Evolutionary conservation across 441 rosid species (phyloP), one percentile per base, ranked within the genome.

Genomic region (Eruca vesicaria): DNA sequence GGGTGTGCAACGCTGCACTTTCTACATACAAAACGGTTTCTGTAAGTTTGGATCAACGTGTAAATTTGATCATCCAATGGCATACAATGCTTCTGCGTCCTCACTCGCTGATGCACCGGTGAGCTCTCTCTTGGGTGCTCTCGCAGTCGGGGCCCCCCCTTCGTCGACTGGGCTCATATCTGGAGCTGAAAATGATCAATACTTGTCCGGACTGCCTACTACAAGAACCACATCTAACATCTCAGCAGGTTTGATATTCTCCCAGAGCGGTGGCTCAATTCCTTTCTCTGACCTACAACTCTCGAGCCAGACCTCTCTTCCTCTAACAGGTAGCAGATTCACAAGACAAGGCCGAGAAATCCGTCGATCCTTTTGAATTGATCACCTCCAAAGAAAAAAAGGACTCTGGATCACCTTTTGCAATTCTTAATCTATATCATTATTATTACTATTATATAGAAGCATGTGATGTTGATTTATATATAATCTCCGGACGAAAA

Each of bases 41-140:
- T 94, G 96, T 83, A 91, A 90, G 85, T 91, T 87, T 80, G 98
- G 98, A 62, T 75, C 90, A 48, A 88, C 88, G 20, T 91, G 96
- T 89, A 93, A 86, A 82, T 93, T 88, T 72, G 92, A 91, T 83
- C 97, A 90, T 82, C 93, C 94, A 19, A 41, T 87, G 69, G 92
- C 84, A 80, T 90, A 87, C 80, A 88, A 87, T 74, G 89, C 97
- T 19, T 93, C 93, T 2, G 86, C 89, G 0, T 93, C 97, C 9
- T 91, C 98, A 61, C 92, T 93, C 9, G 75, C 88, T 73, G 98
- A 91, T 78, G 83, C 86, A 83, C 94, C 96, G 0, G 94, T 89
- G 75, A 90, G 90, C 71, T 84, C 97, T 64, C 79, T 88, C 74
- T 79, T 87, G 4, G 92, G 86, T 50, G 86, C 89, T 52, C 52